Evolutionary conservation across 352 stramenopile genomes (phyloP), one percentile per base, ranked within the genome.

Genomic region (Pythium rishiriense): DNA sequence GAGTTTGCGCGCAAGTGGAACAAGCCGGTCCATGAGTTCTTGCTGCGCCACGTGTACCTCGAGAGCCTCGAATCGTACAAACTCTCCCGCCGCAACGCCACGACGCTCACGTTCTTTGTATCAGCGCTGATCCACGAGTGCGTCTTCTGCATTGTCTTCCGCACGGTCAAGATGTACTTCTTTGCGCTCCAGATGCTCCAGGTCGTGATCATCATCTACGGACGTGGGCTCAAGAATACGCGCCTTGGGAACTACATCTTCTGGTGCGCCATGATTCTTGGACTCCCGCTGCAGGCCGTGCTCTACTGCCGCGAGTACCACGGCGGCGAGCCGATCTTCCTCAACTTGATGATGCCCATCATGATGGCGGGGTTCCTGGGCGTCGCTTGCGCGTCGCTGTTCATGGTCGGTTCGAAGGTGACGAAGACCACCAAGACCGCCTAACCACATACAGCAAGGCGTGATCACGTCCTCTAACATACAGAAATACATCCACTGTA

Each of bases 1-100:
- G 83, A 93, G 72, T 96, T 96, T 65, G 88, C 84, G 42, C 78
- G 96, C 64, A 88, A 98, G 45, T 99, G 97, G 97, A 99, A 99
- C 75, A 93, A 98, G 55, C 96, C 97, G 6, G 97, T 99, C 24
- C 96, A 99, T 68, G 96, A 98, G 69, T 98, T 97, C 78, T 63
- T 97, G 49, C 64, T 93, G 48, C 83, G 88, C 22, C 87, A 96
- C 51, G 78, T 96, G 37, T 97, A 94, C 55, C 64, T 95, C 10
- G 81, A 94, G 66, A 83, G 71, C 14, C 69, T 90, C 41, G 82
- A 93, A 28, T 88, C 70, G 52, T 90, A 88, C 71, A 91, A 90
- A 46, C 65, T 85, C 25, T 86, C 72, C 17, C 83, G 78, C 22
- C 85, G 70, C 69, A 97, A 67, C 67, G 94, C 72, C 60, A 98